phyloP scores from a whole-genome alignment of 2,329 filamentous ascomycete genomes.

The Ascochyta koolunga region DNA sequence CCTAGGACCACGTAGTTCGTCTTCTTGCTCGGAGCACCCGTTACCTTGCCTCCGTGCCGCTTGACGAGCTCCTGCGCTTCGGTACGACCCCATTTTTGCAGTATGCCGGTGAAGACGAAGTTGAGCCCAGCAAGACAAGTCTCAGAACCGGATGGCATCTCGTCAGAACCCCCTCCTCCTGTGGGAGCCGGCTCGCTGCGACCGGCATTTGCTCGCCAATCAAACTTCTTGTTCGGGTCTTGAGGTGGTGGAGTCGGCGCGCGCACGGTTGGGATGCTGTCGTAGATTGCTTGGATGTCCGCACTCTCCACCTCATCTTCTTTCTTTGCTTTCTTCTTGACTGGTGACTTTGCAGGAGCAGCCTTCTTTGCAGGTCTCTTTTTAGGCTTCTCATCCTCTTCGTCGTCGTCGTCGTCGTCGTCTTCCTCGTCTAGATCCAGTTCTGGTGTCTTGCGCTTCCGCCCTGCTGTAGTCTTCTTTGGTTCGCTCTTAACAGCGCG shows the following conservation, averaged over 20 bases:
- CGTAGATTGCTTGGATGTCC: slow-evolving; percentile 80
- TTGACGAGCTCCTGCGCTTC: slow-evolving; percentile 88
- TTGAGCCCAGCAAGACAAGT: slow-evolving; percentile 89
- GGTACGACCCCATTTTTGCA: slow-evolving; percentile 80
- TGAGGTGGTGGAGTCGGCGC: slow-evolving; percentile 82
- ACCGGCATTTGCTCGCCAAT: slow-evolving; percentile 68
- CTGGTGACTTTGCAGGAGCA: slow-evolving; percentile 55
- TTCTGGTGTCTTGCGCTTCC: slow-evolving; percentile 65
- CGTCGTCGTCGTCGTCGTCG: slow-evolving; percentile 62
- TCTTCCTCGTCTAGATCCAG: slow-evolving; percentile 59
- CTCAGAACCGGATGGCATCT: slow-evolving; percentile 81
- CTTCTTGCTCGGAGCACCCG: slow-evolving; percentile 82
- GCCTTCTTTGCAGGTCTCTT: slow-evolving; percentile 55
- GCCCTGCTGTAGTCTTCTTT: slow-evolving; percentile 42
- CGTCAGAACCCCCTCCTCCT: slow-evolving; percentile 63
- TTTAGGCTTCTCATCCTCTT: slow-evolving; percentile 63
- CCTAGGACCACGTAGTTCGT: slow-evolving; percentile 94
- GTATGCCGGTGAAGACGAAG: slow-evolving; percentile 93
- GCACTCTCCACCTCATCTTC: slow-evolving; percentile 70
- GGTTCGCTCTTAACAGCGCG: slow-evolving; percentile 48
- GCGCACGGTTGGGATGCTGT: slow-evolving; percentile 82
- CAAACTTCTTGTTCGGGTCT: slow-evolving; percentile 73
- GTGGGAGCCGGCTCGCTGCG: slow-evolving; percentile 68
- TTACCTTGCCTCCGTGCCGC: slow-evolving; percentile 91
- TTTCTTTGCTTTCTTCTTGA: slow-evolving; percentile 69